Base-by-base conservation (phyloP, 352 stramenopile genomes). In the Pythium scleroteichum region DNA sequence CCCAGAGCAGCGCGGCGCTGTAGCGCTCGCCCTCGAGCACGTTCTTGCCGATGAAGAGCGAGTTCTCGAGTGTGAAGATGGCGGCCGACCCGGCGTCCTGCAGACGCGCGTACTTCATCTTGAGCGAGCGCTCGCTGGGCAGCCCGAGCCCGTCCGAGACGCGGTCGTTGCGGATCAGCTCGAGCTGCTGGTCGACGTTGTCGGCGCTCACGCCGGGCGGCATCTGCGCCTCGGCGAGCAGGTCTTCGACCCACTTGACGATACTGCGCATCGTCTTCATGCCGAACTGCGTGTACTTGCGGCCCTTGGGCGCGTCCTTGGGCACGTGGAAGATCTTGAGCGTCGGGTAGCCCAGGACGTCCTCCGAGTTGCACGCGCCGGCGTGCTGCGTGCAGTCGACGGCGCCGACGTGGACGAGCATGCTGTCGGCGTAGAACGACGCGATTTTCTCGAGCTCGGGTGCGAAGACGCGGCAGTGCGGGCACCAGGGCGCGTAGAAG, bases 401-500 rank as follows among this genome's bases (percentile, higher is more conserved):
- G 24, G 83, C 85, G 27, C 85, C 85, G 35, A 92, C 72, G 55
- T 83, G 72, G 17, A 95, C 73, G 41, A 59, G 68, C 26, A 75
- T 63, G 16, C 71, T 78, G 16, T 76, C 71, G 17, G 70, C 74
- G 52, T 94, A 92, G 38, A 92, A 87, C 8, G 69, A 74, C 20
- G 79, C 81, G 22, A 94, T 67, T 48, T 78, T 82, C 42, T 94
- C 86, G 69, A 75, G 84, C 45, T 85, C 72, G 5, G 86, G 84
- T 44, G 86, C 86, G 40, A 95, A 91, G 27, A 87, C 53, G 54
- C 78, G 77, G 60, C 85, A 95, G 62, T 95, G 86, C 23, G 80
- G 80, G 59, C 86, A 95, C 86, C 84, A 94, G 8, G 86, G 82
- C 38, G 86, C 76, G 67, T 95, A 95, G 59, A 92, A 95, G 60